phyloP scores from a whole-genome alignment of 768 basidiomycete genomes.

The Lentinula boryana region DNA sequence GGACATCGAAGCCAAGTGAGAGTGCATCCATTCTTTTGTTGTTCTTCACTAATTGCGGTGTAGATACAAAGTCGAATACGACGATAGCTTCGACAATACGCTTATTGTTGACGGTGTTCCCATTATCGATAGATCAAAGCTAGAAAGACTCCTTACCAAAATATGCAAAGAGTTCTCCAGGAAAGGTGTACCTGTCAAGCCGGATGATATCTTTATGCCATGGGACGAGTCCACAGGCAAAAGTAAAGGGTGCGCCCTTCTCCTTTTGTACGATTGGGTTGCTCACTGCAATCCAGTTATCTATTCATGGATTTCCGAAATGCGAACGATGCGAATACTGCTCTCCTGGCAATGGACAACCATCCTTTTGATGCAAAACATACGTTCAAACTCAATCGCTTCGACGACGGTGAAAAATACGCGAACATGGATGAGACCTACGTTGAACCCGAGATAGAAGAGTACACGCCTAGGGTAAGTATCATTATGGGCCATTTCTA shows the following conservation, averaged over 20 bases:
- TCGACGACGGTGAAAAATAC: slow-evolving; percentile 85
- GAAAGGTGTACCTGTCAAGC: slow-evolving; percentile 71
- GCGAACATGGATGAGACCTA: slow-evolving; percentile 73
- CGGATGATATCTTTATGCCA: slow-evolving; percentile 79
- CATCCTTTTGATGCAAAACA: slow-evolving; percentile 86
- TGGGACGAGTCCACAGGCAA: slow-evolving; percentile 80
- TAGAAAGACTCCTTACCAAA: slow-evolving; percentile 75
- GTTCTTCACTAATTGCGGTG: slow-evolving; percentile 4
- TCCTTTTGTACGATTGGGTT: not conserved
- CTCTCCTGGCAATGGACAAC: slow-evolving; percentile 62
- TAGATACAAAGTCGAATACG: slow-evolving; percentile 83
- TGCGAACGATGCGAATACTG: slow-evolving; percentile 63
- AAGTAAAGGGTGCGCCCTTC: slow-evolving; percentile 77
- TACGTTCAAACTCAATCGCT: slow-evolving; percentile 78
- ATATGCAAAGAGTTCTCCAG: slow-evolving; percentile 80
- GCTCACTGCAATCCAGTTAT: slow-evolving; percentile 41
- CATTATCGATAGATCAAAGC: slow-evolving; percentile 79
- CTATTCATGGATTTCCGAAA: slow-evolving; percentile 77
- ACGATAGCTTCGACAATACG: slow-evolving; percentile 86
- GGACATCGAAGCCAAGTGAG: slow-evolving; percentile 84
- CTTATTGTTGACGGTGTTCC: slow-evolving; percentile 92
- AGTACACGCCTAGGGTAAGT: slow-evolving; percentile 68
- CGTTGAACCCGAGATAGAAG: slow-evolving; percentile 65
- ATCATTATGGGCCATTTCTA: not conserved
- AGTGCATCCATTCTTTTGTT: slow-evolving; percentile 4